phyloP scores from a whole-genome alignment of 768 basidiomycete genomes.

The Lentinus tigrinus region DNA sequence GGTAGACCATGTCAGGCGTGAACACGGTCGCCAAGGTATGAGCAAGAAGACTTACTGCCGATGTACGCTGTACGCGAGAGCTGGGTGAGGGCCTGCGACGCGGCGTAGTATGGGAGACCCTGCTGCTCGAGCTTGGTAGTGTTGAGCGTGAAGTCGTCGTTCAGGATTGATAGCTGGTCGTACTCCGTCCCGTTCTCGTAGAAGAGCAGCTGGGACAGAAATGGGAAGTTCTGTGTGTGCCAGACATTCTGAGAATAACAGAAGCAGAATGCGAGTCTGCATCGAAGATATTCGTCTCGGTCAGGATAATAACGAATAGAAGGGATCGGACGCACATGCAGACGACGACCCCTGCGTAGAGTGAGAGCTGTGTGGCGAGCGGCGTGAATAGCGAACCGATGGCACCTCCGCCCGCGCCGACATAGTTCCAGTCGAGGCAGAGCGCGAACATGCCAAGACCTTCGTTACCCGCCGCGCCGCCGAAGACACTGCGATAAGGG shows the following conservation, averaged over 20 bases:
- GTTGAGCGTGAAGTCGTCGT: conserved; percentile 52
- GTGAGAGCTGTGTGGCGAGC: conserved; percentile 18
- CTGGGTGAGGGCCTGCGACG: conserved; percentile 40
- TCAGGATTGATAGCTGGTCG: conserved; percentile 52
- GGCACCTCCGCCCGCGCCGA: conserved; percentile 29
- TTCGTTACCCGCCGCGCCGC: conserved; percentile 62
- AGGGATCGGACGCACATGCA: conserved; percentile 30
- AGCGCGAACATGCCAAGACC: conserved; percentile 57
- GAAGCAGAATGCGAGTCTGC: conserved; percentile 36
- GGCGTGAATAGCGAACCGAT: conserved; percentile 39
- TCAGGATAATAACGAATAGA: background rate
- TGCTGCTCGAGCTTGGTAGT: conserved; percentile 43
- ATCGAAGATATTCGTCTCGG: no score
- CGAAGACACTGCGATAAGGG: conserved; percentile 39
- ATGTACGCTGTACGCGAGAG: conserved; percentile 31
- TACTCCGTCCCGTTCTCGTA: conserved; percentile 52
- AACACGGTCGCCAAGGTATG: no score
- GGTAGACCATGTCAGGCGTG: no score
- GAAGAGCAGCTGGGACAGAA: conserved; percentile 31
- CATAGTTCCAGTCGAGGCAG: conserved; percentile 60
- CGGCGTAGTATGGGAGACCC: conserved; percentile 47
- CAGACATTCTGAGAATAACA: conserved; percentile 49
- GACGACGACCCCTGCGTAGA: conserved; percentile 26
- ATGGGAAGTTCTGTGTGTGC: conserved; percentile 57
- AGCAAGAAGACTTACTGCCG: conserved; percentile 17